These are phyloP conservation scores for Novymonas esmeraldas DNA, from an alignment of 208 protist genomes.

Conservation along the genomic window DNA sequence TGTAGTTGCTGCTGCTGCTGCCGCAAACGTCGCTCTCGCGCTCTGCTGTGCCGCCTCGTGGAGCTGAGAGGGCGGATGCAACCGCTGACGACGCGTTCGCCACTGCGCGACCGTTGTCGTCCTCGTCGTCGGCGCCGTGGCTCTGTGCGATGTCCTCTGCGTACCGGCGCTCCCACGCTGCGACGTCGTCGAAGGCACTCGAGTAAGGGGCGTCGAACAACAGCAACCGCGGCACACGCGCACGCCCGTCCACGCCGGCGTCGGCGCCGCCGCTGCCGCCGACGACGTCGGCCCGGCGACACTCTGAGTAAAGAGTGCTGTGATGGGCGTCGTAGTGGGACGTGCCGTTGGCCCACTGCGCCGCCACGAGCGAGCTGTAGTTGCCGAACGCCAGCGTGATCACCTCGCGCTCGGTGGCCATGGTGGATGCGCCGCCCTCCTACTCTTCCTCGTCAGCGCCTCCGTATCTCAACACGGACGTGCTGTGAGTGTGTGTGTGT, in stretches of 20 bases:
- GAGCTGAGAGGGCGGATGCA: no score
- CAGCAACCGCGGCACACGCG: slow-evolving; percentile 69
- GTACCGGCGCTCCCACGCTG: slow-evolving; percentile 16
- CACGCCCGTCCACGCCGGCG: slow-evolving; percentile 17
- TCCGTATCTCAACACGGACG: neutral
- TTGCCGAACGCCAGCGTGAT: slow-evolving; percentile 86
- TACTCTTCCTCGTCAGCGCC: neutral
- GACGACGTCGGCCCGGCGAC: slow-evolving; percentile 27
- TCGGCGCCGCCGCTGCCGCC: slow-evolving; percentile 26
- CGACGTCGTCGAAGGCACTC: slow-evolving; percentile 45
- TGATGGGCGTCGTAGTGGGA: slow-evolving; percentile 66
- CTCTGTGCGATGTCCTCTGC: slow-evolving; percentile 7
- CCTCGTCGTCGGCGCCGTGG: slow-evolving; percentile 16
- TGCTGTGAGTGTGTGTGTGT: neutral
- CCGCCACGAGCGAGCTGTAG: slow-evolving; percentile 82
- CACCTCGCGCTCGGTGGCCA: slow-evolving; percentile 60
- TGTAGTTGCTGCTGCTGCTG: neutral
- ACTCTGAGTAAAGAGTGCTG: slow-evolving; percentile 73
- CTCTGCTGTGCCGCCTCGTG: no score
- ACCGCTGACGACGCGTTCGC: no score
- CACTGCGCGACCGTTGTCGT: neutral
- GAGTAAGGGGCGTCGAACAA: slow-evolving; percentile 80
- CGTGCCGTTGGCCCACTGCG: slow-evolving; percentile 89
- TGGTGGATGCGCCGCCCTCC: neutral
- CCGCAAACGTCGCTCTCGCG: neutral